Percentiles rank a stretch among this genome's conserved stretches.
Conservation (phyloP, 257 asterid genomes). For the Osmanthus fragrans region DNA sequence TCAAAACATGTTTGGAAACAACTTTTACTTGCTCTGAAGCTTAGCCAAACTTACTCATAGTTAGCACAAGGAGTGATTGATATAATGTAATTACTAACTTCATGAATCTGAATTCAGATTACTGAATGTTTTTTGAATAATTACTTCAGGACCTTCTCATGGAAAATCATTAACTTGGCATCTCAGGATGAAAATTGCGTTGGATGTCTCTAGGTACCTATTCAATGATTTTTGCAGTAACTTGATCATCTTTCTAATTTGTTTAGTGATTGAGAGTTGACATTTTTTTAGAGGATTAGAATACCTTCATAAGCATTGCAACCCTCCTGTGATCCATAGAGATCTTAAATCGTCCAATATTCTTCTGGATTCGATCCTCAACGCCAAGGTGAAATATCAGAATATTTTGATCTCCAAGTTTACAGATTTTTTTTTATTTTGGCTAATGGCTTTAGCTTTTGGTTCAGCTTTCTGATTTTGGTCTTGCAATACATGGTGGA, state of each 20-base stretch:
- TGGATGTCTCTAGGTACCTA: constrained; percentile 83
- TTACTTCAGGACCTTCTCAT: constrained; percentile 58
- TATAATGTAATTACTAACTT: background rate
- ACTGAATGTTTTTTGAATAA: background rate
- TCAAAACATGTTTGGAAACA: background rate
- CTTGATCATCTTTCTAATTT: background rate
- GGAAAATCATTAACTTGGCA: constrained; percentile 79
- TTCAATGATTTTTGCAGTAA: background rate
- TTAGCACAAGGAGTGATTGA: background rate
- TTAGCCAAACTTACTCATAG: background rate
- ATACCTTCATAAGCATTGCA: constrained; percentile 80
- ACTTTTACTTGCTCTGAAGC: background rate
- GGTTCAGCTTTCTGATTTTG: constrained; percentile 87
- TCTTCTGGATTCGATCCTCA: too few species aligned
- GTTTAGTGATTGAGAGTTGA: constrained; percentile 1
- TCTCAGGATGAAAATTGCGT: constrained; percentile 84
- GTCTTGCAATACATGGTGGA: constrained; percentile 72
- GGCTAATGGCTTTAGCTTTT: constrained; percentile 18
- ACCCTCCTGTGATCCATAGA: too few species aligned
- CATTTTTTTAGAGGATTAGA: constrained; percentile 74
- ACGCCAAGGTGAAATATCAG: too few species aligned
- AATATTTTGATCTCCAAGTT: background rate
- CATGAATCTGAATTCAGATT: background rate
- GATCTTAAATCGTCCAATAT: constrained; percentile 86
- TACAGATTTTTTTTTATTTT: background rate